Conservation (phyloP, 441 rosid genomes). For the Brassica hybrid region DNA sequence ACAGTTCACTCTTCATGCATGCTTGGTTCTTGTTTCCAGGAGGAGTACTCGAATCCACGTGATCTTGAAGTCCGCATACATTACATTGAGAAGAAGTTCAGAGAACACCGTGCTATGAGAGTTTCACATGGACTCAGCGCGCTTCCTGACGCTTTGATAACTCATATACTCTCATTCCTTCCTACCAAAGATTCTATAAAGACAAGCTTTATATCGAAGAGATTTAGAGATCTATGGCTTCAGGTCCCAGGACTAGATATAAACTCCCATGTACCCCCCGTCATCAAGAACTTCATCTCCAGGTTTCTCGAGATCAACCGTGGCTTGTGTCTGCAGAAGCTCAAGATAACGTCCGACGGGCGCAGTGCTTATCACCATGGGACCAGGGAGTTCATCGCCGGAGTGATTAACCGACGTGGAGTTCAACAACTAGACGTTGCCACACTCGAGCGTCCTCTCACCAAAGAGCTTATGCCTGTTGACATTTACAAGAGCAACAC, state of each 20-base stretch:
- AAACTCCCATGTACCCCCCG: not conserved
- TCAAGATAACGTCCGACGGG: not conserved
- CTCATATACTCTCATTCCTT: conserved; percentile 17
- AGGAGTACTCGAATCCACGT: not conserved
- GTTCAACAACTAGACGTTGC: not conserved
- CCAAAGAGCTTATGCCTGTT: no score
- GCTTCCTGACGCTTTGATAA: not conserved
- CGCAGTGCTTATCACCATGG: no score
- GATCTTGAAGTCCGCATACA: conserved; percentile 8
- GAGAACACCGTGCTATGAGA: not conserved
- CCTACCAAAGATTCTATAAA: conserved; percentile 14
- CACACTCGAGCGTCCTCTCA: no score
- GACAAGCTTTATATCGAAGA: conserved; percentile 19
- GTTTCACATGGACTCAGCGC: not conserved
- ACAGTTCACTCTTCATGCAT: no score
- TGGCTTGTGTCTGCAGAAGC: not conserved
- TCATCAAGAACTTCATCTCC: not conserved
- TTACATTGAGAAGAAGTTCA: not conserved
- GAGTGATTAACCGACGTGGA: no score
- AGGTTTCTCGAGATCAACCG: not conserved
- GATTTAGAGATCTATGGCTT: conserved; percentile 11
- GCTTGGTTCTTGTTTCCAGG: not conserved
- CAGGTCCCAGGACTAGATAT: conserved; percentile 7
- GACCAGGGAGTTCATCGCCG: no score
- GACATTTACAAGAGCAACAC: not conserved